A percentile compares a stretch with the other conserved stretches of the same genome.
phyloP scores from a whole-genome alignment of 352 stramenopile species.

The Globisporangium camurandrum region DNA sequence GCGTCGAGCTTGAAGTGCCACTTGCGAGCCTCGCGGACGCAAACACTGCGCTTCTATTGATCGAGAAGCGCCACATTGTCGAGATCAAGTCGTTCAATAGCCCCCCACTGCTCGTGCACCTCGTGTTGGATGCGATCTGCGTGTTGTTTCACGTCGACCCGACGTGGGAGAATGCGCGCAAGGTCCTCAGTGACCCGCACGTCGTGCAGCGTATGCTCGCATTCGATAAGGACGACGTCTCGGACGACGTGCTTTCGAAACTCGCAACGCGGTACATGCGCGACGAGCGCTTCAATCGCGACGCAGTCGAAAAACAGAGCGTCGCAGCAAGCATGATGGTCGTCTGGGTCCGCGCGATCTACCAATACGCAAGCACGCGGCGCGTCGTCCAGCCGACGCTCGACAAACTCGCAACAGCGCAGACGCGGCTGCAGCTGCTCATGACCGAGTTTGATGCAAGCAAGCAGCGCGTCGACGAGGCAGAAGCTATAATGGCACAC shows the following conservation, averaged over 20 bases:
- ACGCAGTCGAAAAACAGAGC: conserved; percentile 73
- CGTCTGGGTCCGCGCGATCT: conserved; percentile 61
- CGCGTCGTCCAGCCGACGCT: conserved; percentile 55
- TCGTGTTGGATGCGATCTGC: conserved; percentile 66
- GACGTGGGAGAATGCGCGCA: conserved; percentile 63
- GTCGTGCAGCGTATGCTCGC: conserved; percentile 61
- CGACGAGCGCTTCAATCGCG: conserved; percentile 43
- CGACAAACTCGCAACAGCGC: conserved; percentile 53
- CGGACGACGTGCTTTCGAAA: conserved; percentile 24
- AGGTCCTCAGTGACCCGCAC: conserved; percentile 55
- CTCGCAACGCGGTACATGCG: conserved; percentile 41
- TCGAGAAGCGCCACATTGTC: conserved; percentile 69
- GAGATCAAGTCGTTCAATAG: conserved; percentile 83
- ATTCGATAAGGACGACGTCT: conserved; percentile 68
- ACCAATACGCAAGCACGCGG: conserved; percentile 44
- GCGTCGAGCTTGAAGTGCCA: conserved; percentile 47
- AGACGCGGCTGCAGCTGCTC: conserved; percentile 36
- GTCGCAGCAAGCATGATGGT: conserved; percentile 74
- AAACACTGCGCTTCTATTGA: conserved; percentile 43
- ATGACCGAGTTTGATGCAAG: conserved; percentile 65
- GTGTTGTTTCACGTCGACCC: conserved; percentile 64
- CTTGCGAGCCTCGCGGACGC: conserved; percentile 63
- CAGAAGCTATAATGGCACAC: conserved; percentile 22
- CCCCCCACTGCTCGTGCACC: conserved; percentile 56
- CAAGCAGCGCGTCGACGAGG: conserved; percentile 46